Percentiles rank a stretch among this genome's conserved stretches.
These are phyloP conservation scores for Hsuehochloa calcarea DNA, from an alignment of 176 grass and related monocot species.

Conservation along the genomic window DNA sequence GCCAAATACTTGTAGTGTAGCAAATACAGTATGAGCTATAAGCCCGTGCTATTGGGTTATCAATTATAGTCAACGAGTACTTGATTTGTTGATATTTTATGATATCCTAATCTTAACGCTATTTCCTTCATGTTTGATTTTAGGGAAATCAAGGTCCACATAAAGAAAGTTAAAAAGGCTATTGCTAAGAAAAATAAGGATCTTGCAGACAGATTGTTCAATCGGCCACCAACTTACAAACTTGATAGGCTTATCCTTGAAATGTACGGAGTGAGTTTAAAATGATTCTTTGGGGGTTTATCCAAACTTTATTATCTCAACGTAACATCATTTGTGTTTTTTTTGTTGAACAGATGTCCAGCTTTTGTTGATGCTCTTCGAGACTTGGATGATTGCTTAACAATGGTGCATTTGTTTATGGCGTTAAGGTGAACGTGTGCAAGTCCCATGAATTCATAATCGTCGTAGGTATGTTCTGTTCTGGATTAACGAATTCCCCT, in stretches of 20 bases:
- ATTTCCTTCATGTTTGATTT: slow-evolving; percentile 16
- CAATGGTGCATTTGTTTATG: slow-evolving; percentile 95
- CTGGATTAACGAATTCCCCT: background rate
- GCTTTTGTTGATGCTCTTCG: slow-evolving; percentile 89
- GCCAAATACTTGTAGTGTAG: no score
- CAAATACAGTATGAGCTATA: background rate
- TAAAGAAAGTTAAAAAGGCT: slow-evolving; percentile 84
- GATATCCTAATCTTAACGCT: background rate
- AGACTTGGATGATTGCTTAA: slow-evolving; percentile 97
- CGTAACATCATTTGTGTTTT: background rate
- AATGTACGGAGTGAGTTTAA: slow-evolving; percentile 44
- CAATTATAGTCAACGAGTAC: background rate
- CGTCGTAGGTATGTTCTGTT: slow-evolving; percentile 60
- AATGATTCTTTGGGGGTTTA: slow-evolving; percentile 13
- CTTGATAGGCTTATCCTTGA: slow-evolving; percentile 88
- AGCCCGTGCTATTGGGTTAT: background rate
- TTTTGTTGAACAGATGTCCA: slow-evolving; percentile 62
- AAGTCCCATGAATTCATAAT: slow-evolving; percentile 79
- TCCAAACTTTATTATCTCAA: background rate
- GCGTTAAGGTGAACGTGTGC: slow-evolving; percentile 81
- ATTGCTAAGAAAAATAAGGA: slow-evolving; percentile 87
- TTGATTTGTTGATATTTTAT: background rate
- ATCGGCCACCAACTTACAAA: slow-evolving; percentile 74
- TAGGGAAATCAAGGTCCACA: slow-evolving; percentile 71
- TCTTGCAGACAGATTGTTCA: slow-evolving; percentile 71